Evolutionary conservation across 305 asterid genomes (phyloP).

Genomic region (Fraxinus xanthoxyloides): DNA sequence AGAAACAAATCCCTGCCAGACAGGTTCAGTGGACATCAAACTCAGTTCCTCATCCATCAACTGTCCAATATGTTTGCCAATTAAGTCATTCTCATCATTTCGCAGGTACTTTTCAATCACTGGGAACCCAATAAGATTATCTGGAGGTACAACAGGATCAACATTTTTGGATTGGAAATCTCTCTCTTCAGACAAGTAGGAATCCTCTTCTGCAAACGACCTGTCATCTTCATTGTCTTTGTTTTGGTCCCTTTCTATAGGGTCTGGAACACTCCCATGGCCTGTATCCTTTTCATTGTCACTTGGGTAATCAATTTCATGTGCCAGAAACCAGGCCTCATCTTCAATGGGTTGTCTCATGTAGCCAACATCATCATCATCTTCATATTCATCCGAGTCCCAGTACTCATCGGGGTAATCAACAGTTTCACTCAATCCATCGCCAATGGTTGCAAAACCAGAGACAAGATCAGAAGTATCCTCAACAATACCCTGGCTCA

Average conservation of each 20-base stretch:
- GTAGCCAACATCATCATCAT: slow-evolving; percentile 95
- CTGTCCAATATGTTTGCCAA: slow-evolving; percentile 79
- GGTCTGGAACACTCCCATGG: slow-evolving; percentile 73
- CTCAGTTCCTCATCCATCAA: slow-evolving; percentile 88
- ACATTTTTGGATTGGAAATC: slow-evolving; percentile 64
- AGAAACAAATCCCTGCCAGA: slow-evolving; percentile 92
- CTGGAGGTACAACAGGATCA: slow-evolving; percentile 52
- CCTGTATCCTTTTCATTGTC: slow-evolving; percentile 90
- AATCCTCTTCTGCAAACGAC: slow-evolving; percentile 93
- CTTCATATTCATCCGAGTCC: slow-evolving; percentile 98
- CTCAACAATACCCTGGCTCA: slow-evolving; percentile 95
- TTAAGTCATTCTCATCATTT: slow-evolving; percentile 49
- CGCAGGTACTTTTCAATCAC: slow-evolving; percentile 39
- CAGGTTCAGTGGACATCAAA: slow-evolving; percentile 85
- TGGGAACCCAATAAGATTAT: slow-evolving; percentile 45
- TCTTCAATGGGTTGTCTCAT: slow-evolving; percentile 97
- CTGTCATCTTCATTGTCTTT: slow-evolving; percentile 83
- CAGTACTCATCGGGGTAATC: slow-evolving; percentile 90
- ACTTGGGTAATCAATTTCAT: slow-evolving; percentile 97
- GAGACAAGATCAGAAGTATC: slow-evolving; percentile 95
- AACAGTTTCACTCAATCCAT: slow-evolving; percentile 79
- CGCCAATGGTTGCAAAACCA: slow-evolving; percentile 96
- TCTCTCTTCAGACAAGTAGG: slow-evolving; percentile 85
- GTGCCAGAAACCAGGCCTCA: slow-evolving; percentile 94
- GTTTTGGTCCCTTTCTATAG: slow-evolving; percentile 63